Evolutionary conservation across 495 filamentous ascomycete species (phyloP).

Genomic region (Astrocystis sublimbata): DNA sequence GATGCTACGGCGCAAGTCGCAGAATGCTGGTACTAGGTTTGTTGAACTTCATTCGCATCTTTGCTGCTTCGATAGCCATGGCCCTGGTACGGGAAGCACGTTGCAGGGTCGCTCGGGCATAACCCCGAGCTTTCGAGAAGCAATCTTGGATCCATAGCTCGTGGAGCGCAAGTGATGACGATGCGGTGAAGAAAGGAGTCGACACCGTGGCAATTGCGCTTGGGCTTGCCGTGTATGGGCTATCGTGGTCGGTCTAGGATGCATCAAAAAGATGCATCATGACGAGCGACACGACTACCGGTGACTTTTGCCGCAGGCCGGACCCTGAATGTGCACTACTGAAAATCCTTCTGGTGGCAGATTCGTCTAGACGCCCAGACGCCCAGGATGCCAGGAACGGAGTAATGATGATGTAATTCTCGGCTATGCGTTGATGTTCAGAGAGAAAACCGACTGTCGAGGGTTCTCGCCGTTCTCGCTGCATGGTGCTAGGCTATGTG

Average conservation of each 20-base stretch:
- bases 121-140: neutral
- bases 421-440: neutral
- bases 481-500: neutral
- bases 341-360: neutral
- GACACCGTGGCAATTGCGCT: neutral
- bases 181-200: neutral
- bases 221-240: neutral
- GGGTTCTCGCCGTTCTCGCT: neutral
- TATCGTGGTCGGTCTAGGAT: neutral
- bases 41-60: neutral
- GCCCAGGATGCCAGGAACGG: neutral
- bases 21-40: neutral
- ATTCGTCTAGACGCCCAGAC: too few species aligned
- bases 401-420: neutral
- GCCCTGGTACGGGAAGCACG: constrained; percentile 10
- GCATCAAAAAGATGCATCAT: neutral
- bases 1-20: neutral
- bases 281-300: neutral
- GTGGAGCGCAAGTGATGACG: constrained; percentile 6
- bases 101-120: neutral
- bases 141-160: neutral
- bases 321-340: neutral
- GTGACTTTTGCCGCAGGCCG: neutral
- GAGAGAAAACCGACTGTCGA: neutral
- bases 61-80: constrained; percentile 2